Conservation (phyloP, 768 basidiomycete species). For the Rubroboletus satanas region DNA sequence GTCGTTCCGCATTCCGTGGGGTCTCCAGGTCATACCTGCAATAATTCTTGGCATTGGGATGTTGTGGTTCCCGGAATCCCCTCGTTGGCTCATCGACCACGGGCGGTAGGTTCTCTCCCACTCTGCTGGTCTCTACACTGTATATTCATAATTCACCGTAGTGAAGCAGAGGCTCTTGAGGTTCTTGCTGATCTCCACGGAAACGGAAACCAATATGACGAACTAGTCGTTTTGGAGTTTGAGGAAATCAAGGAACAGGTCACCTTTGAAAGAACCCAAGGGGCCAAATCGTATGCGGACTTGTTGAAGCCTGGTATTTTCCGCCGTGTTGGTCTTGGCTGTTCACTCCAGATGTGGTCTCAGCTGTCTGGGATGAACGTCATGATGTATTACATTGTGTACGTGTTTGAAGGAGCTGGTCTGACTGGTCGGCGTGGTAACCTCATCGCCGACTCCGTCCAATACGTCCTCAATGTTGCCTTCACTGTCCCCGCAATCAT, state of each 20-base stretch:
- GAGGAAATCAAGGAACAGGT: conserved; percentile 59
- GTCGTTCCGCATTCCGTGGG: conserved; percentile 80
- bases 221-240: conserved; percentile 66
- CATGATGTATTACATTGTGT: conserved; percentile 64
- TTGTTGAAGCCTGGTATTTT: conserved; percentile 62
- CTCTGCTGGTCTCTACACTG: neutral
- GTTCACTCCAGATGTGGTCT: conserved; percentile 76
- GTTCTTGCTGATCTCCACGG: conserved; percentile 74
- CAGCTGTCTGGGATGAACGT: conserved; percentile 77
- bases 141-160: conserved; percentile 6
- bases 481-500: conserved; percentile 45
- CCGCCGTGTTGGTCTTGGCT: conserved; percentile 68
- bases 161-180: conserved; percentile 56
- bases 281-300: conserved; percentile 67
- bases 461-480: conserved; percentile 42
- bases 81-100: conserved; percentile 68
- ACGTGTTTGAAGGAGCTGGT: conserved; percentile 75
- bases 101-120: conserved; percentile 35
- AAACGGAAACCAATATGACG: conserved; percentile 49
- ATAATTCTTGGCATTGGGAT: conserved; percentile 66
- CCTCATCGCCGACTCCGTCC: conserved; percentile 71
- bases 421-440: conserved; percentile 71
- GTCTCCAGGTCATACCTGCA: conserved; percentile 75
- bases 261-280: conserved; percentile 61
- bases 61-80: conserved; percentile 64